These are phyloP conservation scores for Ustanciosporium gigantosporum DNA, from an alignment of 1,284 basidiomycete genomes.

Conservation along the genomic window DNA sequence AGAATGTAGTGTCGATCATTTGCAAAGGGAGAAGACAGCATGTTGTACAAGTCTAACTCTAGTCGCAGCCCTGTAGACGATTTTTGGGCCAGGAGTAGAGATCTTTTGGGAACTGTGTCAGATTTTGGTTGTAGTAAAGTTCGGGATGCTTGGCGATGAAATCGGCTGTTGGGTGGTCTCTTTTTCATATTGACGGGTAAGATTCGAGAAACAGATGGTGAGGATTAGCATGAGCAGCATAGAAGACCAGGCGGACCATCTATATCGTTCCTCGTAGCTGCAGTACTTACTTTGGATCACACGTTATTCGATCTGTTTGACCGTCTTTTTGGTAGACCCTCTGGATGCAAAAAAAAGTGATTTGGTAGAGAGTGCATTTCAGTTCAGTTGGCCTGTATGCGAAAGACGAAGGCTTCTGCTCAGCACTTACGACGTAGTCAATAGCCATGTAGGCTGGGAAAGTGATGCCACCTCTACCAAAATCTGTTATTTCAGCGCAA, in stretches of 20 bases:
- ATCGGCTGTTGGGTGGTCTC: slow-evolving; percentile 53
- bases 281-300: slow-evolving; percentile 52
- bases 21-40: background rate
- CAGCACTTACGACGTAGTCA: too few species aligned
- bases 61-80: slow-evolving; percentile 31
- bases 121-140: slow-evolving; percentile 56
- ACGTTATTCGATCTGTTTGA: slow-evolving; percentile 30
- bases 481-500: slow-evolving; percentile 53
- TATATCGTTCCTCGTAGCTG: too few species aligned
- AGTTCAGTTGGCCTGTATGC: too few species aligned
- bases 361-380: too few species aligned
- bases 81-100: slow-evolving; percentile 50
- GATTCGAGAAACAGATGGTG: too few species aligned
- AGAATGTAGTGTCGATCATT: too few species aligned
- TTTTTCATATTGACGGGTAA: too few species aligned
- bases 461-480: slow-evolving; percentile 28
- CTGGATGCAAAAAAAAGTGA: too few species aligned
- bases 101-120: slow-evolving; percentile 43
- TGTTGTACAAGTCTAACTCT: background rate
- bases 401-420: too few species aligned
- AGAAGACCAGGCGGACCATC: too few species aligned
- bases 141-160: slow-evolving; percentile 54
- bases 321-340: slow-evolving; percentile 55
- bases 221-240: too few species aligned
- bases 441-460: slow-evolving; percentile 48